Evolutionary conservation across 2,329 filamentous ascomycete genomes (phyloP).

Genomic region (Aspergillus udagawae): DNA sequence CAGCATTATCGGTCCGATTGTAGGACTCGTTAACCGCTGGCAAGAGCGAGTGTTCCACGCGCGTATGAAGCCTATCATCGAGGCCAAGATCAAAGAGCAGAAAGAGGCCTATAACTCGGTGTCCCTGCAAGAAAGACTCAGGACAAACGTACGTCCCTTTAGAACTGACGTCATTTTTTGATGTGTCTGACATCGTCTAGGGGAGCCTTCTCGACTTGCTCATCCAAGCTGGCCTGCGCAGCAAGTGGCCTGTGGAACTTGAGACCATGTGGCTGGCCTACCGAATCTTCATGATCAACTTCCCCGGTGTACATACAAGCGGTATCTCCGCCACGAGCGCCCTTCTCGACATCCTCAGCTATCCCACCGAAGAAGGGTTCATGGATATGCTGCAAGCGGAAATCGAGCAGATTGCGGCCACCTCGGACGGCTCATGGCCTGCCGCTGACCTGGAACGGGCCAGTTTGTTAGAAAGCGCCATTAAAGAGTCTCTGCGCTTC

Average conservation of each 20-base stretch:
- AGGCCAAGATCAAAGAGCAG: conserved; percentile 8
- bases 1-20: conserved; percentile 8
- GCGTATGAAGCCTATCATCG: conserved; percentile 11
- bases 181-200: background rate
- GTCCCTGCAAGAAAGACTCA: conserved; percentile 5
- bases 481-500: conserved; percentile 11
- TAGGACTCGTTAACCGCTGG: conserved; percentile 9
- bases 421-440: conserved; percentile 4
- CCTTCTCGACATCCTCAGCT: conserved; percentile 10
- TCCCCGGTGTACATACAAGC: conserved; percentile 13
- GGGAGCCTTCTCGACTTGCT: conserved; percentile 11
- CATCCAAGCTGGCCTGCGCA: conserved; percentile 7
- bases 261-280: conserved; percentile 13
- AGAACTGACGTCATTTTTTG: background rate
- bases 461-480: conserved; percentile 7
- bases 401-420: conserved; percentile 2
- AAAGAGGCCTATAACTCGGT: background rate
- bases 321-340: conserved; percentile 11
- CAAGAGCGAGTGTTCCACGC: conserved; percentile 8
- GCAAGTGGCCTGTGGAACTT: conserved; percentile 12
- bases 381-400: conserved; percentile 5
- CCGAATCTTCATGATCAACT: conserved; percentile 13
- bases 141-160: background rate
- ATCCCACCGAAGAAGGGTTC: background rate
- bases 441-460: conserved; percentile 7